These are phyloP conservation scores for Anaeromyces robustus DNA, from an alignment of 192 early-diverging fungal species.

Conservation along the genomic window DNA sequence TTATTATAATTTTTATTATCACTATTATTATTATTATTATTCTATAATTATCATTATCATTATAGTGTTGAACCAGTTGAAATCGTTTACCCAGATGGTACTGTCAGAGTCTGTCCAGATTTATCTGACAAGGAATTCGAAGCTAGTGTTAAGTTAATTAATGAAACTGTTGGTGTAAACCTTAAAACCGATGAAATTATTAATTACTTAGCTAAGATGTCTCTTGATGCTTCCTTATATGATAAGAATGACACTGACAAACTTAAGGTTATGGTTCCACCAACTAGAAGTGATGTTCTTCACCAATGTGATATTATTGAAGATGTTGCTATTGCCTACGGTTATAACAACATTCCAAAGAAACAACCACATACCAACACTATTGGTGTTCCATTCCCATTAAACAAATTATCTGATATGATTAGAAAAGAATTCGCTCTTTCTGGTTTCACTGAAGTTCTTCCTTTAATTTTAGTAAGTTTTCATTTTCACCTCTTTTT, in stretches of 20 bases:
- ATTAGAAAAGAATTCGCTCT: conserved; percentile 73
- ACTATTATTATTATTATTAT: too few species aligned
- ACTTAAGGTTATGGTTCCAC: conserved; percentile 63
- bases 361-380: conserved; percentile 65
- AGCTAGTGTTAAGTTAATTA: conserved; percentile 77
- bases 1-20: too few species aligned
- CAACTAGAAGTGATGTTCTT: conserved; percentile 85
- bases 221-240: conserved; percentile 42
- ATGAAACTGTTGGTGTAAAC: conserved; percentile 62
- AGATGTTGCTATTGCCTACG: conserved; percentile 92
- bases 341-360: conserved; percentile 83
- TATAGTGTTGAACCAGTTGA: conserved; percentile 79
- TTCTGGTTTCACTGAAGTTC: conserved; percentile 84
- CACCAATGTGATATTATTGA: conserved; percentile 97
- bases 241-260: conserved; percentile 25
- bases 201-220: conserved; percentile 71
- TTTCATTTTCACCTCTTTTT: not conserved
- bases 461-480: conserved; percentile 77
- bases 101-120: conserved; percentile 50
- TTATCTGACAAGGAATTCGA: conserved; percentile 46
- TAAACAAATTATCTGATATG: conserved; percentile 85
- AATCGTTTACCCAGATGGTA: conserved; percentile 70
- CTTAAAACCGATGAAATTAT: conserved; percentile 53
- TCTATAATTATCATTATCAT: not conserved
- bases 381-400: conserved; percentile 68